Conservation (phyloP, 495 filamentous ascomycete species). For the Penicillium dipodomyicola region DNA sequence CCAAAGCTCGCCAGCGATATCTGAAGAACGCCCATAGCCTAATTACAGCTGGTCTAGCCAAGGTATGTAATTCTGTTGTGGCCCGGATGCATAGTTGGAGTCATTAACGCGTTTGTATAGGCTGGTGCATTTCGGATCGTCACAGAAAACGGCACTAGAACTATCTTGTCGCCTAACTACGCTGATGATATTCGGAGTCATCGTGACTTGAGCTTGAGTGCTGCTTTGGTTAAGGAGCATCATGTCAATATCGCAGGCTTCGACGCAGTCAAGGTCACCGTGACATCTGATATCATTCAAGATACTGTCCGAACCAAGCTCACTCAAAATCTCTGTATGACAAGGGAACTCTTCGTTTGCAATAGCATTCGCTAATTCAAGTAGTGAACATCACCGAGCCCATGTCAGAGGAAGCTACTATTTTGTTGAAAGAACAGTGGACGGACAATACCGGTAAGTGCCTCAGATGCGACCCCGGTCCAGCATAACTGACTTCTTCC, state of each 20-base stretch:
- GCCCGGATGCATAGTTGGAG: no score
- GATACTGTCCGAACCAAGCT: conserved; percentile 2
- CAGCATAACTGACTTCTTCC: not conserved
- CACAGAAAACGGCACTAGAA: conserved; percentile 9
- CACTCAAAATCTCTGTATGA: conserved; percentile 6
- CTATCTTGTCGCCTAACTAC: conserved; percentile 9
- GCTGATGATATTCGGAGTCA: conserved; percentile 9
- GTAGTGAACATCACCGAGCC: not conserved
- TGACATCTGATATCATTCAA: conserved; percentile 4
- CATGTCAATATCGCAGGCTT: conserved; percentile 8
- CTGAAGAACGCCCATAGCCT: not conserved
- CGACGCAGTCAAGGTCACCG: conserved; percentile 1
- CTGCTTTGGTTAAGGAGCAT: not conserved
- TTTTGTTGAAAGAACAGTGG: conserved; percentile 3
- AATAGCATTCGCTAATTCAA: not conserved
- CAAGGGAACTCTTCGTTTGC: not conserved
- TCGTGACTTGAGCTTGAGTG: conserved; percentile 2
- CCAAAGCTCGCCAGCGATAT: not conserved
- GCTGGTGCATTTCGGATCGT: conserved; percentile 7
- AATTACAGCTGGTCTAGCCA: not conserved
- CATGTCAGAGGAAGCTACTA: conserved; percentile 1
- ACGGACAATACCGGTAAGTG: conserved; percentile 2
- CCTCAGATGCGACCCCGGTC: not conserved
- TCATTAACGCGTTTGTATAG: not conserved
- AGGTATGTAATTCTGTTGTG: not conserved